Percentiles rank a stretch among this genome's conserved stretches.
Conservation (phyloP, 805 yeast genomes). For the Ogataea corticis region DNA sequence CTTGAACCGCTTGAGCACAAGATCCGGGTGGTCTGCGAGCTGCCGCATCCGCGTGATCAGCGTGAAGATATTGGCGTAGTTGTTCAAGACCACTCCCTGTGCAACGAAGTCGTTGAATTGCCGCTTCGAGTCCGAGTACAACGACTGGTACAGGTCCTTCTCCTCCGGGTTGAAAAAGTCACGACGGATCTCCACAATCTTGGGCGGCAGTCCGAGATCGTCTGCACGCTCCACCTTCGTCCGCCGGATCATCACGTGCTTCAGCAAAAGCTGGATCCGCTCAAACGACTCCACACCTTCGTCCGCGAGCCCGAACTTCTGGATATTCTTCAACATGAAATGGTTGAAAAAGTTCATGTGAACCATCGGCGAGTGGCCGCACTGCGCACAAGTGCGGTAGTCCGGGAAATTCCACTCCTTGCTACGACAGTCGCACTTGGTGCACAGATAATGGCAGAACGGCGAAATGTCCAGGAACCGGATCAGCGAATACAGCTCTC, state of each 20-base stretch:
- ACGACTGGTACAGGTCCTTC: conserved; percentile 83
- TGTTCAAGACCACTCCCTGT: conserved; percentile 93
- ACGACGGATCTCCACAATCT: conserved; percentile 84
- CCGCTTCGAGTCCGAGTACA: conserved; percentile 84
- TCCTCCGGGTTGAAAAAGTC: conserved; percentile 94
- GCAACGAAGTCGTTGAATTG: conserved; percentile 91
- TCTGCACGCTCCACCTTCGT: conserved; percentile 97
- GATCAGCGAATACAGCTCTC: conserved; percentile 91
- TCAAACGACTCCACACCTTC: conserved; percentile 79
- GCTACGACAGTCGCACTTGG: conserved; percentile 85
- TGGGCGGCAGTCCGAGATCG: conserved; percentile 95
- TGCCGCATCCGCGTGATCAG: conserved; percentile 97
- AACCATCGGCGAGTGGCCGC: conserved; percentile 93
- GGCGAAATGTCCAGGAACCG: conserved; percentile 84
- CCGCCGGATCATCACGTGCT: conserved; percentile 87
- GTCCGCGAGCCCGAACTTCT: conserved; percentile 77
- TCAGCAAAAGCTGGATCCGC: conserved; percentile 70
- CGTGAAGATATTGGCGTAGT: conserved; percentile 96
- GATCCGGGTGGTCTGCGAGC: conserved; percentile 96
- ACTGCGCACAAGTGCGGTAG: conserved; percentile 77
- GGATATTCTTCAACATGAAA: conserved; percentile 92
- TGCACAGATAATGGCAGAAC: conserved; percentile 86
- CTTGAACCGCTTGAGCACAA: conserved; percentile 72
- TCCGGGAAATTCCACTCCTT: conserved; percentile 84
- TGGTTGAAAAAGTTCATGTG: conserved; percentile 96